Evolutionary conservation across 441 rosid genomes (phyloP).

Genomic region (Theobroma grandiflorum): DNA sequence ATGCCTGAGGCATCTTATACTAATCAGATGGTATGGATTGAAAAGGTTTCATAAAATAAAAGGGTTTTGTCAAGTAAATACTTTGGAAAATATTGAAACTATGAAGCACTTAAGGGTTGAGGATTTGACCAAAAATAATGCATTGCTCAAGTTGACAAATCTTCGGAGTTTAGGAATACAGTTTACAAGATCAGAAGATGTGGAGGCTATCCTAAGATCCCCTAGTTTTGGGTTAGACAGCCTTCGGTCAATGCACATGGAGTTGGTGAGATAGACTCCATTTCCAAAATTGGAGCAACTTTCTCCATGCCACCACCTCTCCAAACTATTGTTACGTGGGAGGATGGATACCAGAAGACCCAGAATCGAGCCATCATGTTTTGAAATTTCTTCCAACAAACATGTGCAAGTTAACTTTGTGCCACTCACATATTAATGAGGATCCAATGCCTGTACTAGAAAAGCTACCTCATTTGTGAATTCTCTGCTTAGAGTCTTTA

Average conservation of each 20-base stretch:
- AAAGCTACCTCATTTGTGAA: background rate
- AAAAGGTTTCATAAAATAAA: too few species aligned
- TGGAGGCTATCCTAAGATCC: background rate
- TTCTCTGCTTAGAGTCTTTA: rapidly evolving
- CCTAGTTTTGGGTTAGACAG: background rate
- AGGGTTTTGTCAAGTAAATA: background rate
- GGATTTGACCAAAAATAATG: background rate
- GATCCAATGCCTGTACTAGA: background rate
- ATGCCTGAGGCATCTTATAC: background rate
- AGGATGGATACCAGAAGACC: background rate
- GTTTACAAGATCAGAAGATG: background rate
- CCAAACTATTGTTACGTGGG: background rate
- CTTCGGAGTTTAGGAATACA: background rate
- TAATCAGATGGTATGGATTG: too few species aligned
- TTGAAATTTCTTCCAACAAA: background rate
- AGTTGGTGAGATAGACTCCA: background rate
- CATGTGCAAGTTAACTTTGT: background rate
- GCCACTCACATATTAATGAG: background rate
- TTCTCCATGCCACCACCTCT: background rate
- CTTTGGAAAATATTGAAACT: background rate
- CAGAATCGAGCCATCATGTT: background rate
- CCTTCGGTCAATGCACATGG: background rate
- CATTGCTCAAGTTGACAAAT: background rate
- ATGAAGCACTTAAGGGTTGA: background rate
- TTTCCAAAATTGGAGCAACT: background rate